phyloP scores from a whole-genome alignment of 768 basidiomycete genomes.

The Glaciozyma martinii region DNA sequence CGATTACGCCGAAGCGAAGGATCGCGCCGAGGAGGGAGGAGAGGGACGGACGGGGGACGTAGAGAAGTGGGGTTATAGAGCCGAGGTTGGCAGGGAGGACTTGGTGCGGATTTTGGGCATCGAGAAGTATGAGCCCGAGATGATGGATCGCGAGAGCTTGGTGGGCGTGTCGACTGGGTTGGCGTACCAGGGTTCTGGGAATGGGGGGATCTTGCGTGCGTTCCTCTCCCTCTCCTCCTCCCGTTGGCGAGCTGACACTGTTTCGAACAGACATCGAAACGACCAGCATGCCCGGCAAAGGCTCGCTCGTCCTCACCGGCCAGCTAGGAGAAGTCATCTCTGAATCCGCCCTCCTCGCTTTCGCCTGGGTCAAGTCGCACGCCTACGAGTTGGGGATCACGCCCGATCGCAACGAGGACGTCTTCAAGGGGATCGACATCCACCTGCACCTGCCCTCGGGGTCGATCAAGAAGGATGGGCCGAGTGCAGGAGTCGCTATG shows the following conservation, averaged over 20 bases:
- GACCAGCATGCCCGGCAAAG: conserved; percentile 63
- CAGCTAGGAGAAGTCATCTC: conserved; percentile 83
- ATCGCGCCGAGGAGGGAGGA: background rate
- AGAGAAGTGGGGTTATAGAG: conserved; percentile 46
- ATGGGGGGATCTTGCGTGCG: conserved; percentile 35
- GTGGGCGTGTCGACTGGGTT: conserved; percentile 35
- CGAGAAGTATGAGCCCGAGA: conserved; percentile 68
- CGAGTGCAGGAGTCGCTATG: conserved; percentile 83
- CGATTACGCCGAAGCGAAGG: conserved; percentile 64
- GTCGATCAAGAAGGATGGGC: conserved; percentile 87
- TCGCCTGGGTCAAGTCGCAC: conserved; percentile 81
- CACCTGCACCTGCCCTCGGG: conserved; percentile 79
- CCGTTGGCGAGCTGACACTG: background rate
- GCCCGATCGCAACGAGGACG: conserved; percentile 19
- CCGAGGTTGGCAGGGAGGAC: conserved; percentile 57
- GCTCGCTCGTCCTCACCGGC: conserved; percentile 67
- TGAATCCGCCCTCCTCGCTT: conserved; percentile 78
- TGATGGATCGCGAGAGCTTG: conserved; percentile 36
- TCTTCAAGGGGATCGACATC: conserved; percentile 66
- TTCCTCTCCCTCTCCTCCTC: background rate
- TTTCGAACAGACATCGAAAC: conserved; percentile 60
- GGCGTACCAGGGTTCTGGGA: conserved; percentile 37
- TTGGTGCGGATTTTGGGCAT: conserved; percentile 78
- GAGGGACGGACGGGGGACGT: background rate
- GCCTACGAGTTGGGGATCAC: conserved; percentile 37